Evolutionary conservation across 1,139 yeast genomes (phyloP), one percentile per base, ranked within the genome.

Genomic region (Hemisphaericaspora xylofermentans): DNA sequence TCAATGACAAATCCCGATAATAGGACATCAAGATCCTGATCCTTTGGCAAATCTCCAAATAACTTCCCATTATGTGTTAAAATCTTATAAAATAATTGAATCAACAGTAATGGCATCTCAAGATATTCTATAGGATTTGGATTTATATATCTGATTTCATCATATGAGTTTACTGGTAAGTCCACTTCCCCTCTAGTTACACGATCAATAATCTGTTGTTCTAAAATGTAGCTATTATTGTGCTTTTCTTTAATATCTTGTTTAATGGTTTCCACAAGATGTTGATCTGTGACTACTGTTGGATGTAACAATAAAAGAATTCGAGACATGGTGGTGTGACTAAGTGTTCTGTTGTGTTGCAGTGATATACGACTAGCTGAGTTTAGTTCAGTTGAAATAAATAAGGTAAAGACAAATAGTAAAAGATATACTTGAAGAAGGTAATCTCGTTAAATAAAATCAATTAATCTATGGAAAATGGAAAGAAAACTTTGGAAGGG

Each of bases 171-270:
- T 2, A 60, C 52, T 2, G 67, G 66, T 35, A 85, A 64, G 33
- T 60, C 61, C n/a, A 82, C 80, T 13, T 75, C 76, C 6, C 73
- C 75, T 33, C 68, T 74, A 29, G 85, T 78, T 31, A 88, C 76
- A 44, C 94, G 71, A 57, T 86, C 93, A 36, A 86, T 76, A 40
- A 88, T 76, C 51, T 82, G 85, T 57, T 83, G 89, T 13, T 48
- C 47, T 10, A 51, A 32, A 1, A 33, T 34, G 49, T 52, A 16
- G 58, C 48, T 33, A 61, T 57, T 38, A 26, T 57, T 39, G 25
- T 57, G 53, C 12, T 49, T 39, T 28, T 48, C 35, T 15, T 44
- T 28, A 17, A 48, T 59, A 41, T 44, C 50, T 31, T 36, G 44
- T 51, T 78, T 76, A 36, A 66, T 58, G 2, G 51, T 40, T 35